phyloP scores from a whole-genome alignment of 805 yeast genomes.

The Metschnikowia lochheadii region DNA sequence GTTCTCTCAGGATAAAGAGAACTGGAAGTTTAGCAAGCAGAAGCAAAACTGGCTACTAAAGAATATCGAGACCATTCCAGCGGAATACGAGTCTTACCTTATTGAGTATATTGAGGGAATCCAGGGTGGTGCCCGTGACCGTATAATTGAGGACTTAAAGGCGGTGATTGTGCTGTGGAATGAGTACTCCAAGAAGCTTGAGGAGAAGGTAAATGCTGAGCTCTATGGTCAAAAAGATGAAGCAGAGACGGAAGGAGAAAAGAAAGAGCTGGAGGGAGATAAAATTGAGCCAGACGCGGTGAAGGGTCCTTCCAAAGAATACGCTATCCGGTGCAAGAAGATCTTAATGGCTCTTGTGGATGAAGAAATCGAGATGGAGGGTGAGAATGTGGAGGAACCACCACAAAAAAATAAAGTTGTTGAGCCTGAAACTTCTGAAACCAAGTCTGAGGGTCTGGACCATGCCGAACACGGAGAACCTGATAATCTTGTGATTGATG shows the following conservation, averaged over 20 bases:
- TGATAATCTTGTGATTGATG: slow-evolving; percentile 36
- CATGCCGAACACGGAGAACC: not conserved
- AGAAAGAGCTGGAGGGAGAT: slow-evolving; percentile 9
- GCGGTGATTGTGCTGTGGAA: slow-evolving; percentile 56
- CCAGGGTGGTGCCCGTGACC: slow-evolving; percentile 65
- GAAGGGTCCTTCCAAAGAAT: slow-evolving; percentile 27
- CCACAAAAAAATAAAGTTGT: not conserved
- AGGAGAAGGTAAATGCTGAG: slow-evolving; percentile 36
- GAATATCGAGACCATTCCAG: slow-evolving; percentile 51
- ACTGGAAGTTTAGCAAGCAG: slow-evolving; percentile 84
- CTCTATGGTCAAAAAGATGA: slow-evolving; percentile 26
- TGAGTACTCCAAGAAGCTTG: slow-evolving; percentile 38
- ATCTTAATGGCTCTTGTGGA: slow-evolving; percentile 34
- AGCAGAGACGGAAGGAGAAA: slow-evolving; percentile 7
- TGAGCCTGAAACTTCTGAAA: not conserved
- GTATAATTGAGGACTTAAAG: slow-evolving; percentile 50
- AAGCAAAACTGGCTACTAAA: slow-evolving; percentile 82
- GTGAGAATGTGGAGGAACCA: slow-evolving; percentile 12
- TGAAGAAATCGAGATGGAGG: slow-evolving; percentile 31
- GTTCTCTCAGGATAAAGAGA: slow-evolving; percentile 49
- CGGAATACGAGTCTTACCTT: slow-evolving; percentile 49
- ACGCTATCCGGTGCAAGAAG: slow-evolving; percentile 39
- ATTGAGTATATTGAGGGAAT: slow-evolving; percentile 52
- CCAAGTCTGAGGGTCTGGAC: slow-evolving; percentile 1
- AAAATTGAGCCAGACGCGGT: not conserved